A percentile compares a stretch with the other conserved stretches of the same genome.
Evolutionary conservation across 106 monocot genomes (phyloP).

Genomic region (Dioscorea dumetorum): DNA sequence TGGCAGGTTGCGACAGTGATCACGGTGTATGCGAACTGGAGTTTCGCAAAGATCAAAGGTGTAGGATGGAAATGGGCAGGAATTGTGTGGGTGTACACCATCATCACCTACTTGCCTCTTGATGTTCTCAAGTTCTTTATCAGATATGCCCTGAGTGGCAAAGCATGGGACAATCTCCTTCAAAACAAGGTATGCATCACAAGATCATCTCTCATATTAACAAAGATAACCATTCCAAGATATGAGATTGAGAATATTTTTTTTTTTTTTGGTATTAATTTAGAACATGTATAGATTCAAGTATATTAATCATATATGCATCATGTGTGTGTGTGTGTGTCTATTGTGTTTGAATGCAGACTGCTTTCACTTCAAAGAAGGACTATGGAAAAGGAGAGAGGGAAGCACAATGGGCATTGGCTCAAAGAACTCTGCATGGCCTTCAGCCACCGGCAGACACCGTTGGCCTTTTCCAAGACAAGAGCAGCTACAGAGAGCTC

Average conservation of each 20-base stretch:
- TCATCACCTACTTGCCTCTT: conserved; percentile 1
- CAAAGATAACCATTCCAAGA: too few relatives aligned
- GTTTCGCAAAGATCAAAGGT: not conserved
- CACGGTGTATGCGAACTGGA: not conserved
- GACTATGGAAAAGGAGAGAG: conserved; percentile 3
- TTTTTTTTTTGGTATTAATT: too few relatives aligned
- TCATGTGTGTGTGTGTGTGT: not conserved
- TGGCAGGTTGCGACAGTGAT: not conserved
- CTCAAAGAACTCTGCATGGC: not conserved
- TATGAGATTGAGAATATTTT: too few relatives aligned
- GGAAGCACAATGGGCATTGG: conserved; percentile 6
- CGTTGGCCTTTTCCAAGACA: not conserved
- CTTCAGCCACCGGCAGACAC: not conserved
- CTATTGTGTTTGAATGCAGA: not conserved
- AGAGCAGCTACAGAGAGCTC: not conserved
- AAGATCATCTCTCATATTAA: not conserved
- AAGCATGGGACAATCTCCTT: conserved; percentile 3
- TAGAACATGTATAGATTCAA: not conserved
- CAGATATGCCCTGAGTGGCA: not conserved
- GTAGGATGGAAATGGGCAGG: conserved; percentile 2
- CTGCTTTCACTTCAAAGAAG: conserved; percentile 3
- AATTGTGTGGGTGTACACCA: conserved; percentile 2
- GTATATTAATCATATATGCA: not conserved
- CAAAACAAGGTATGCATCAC: not conserved
- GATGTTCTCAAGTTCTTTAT: not conserved